Conservation (phyloP, 495 filamentous ascomycete genomes). For the Sphaerosporella brunnea region DNA sequence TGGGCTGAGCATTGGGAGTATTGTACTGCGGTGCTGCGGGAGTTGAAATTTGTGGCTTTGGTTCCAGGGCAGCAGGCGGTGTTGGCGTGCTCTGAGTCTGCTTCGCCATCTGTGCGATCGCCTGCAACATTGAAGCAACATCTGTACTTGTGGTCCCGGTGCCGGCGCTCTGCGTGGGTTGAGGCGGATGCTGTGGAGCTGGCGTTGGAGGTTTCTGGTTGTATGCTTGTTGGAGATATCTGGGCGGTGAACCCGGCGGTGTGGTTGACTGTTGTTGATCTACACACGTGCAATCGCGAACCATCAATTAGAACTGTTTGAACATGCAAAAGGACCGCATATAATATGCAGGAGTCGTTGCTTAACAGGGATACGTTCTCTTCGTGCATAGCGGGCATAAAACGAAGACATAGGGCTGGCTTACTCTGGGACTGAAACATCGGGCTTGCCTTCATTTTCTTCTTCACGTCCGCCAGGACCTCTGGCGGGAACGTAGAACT, state of each 20-base stretch:
- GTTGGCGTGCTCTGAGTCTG: conserved; percentile 55
- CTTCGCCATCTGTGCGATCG: conserved; percentile 69
- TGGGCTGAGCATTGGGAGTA: conserved; percentile 16
- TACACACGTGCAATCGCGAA: conserved; percentile 20
- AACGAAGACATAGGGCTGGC: neutral
- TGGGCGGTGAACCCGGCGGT: conserved; percentile 60
- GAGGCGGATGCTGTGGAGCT: too few species aligned
- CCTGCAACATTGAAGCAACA: conserved; percentile 52
- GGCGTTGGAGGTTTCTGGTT: too few species aligned
- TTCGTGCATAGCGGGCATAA: conserved; percentile 9
- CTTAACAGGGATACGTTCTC: neutral
- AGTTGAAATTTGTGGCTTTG: conserved; percentile 16
- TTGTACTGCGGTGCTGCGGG: conserved; percentile 24
- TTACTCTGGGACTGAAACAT: conserved; percentile 44
- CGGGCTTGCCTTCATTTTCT: conserved; percentile 49
- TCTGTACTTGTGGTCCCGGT: conserved; percentile 27
- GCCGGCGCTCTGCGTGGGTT: conserved; percentile 11
- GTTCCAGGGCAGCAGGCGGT: conserved; percentile 33
- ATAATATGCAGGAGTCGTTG: neutral
- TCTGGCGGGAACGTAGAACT: conserved; percentile 71
- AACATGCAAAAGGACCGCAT: neutral
- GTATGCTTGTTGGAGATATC: too few species aligned
- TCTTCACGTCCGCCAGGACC: conserved; percentile 72
- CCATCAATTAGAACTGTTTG: neutral
- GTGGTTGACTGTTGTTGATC: conserved; percentile 55